phyloP scores from a whole-genome alignment of 495 filamentous ascomycete species.

The Pyronema omphalodes region DNA sequence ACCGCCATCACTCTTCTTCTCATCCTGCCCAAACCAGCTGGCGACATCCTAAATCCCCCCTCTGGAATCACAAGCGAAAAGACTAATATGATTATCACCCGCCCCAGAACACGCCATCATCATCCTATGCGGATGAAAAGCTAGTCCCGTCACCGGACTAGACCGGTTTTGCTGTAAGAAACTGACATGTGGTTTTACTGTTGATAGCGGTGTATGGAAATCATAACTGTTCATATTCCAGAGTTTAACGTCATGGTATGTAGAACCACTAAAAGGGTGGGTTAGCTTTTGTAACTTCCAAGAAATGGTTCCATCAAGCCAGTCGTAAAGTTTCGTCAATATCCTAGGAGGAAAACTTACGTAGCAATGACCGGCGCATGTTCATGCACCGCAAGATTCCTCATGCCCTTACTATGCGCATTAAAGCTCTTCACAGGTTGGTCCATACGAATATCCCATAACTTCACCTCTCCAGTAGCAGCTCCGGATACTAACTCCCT shows the following conservation, averaged over 20 bases:
- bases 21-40: too few species aligned
- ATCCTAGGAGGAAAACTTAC: constrained; percentile 36
- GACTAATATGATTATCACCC: constrained; percentile 52
- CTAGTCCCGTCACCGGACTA: constrained; percentile 65
- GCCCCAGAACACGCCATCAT: constrained; percentile 67
- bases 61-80: constrained; percentile 41
- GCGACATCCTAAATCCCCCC: constrained; percentile 15
- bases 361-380: constrained; percentile 91
- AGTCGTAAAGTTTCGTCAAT: neutral
- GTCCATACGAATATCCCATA: constrained; percentile 91
- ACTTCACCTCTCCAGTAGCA: constrained; percentile 74
- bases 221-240: constrained; percentile 46
- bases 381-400: constrained; percentile 83
- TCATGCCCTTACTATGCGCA: constrained; percentile 58
- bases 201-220: constrained; percentile 40
- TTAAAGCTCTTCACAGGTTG: constrained; percentile 50
- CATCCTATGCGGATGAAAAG: constrained; percentile 92
- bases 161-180: constrained; percentile 65
- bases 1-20: too few species aligned
- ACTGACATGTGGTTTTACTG: constrained; percentile 69
- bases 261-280: constrained; percentile 46
- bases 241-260: constrained; percentile 69
- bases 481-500: constrained; percentile 76
- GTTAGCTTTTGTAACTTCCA: neutral
- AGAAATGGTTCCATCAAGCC: neutral